Conservation (phyloP, 805 yeast genomes). For the Candida parachauliodes region DNA sequence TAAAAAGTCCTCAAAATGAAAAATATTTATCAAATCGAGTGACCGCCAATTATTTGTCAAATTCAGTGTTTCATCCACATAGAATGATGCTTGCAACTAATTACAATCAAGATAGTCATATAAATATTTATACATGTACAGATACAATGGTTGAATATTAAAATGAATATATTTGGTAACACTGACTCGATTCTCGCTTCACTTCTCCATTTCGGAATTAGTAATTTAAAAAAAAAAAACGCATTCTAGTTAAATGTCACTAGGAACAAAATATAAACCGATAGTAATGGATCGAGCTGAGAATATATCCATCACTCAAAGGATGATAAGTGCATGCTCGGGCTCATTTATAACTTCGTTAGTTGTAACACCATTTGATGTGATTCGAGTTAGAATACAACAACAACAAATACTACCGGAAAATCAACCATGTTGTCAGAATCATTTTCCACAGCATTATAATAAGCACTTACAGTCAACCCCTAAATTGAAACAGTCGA, state of each 20-base stretch:
- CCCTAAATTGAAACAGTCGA: conserved; percentile 33
- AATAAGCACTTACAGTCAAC: conserved; percentile 24
- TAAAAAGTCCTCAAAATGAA: conserved; percentile 49
- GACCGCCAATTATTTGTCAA: conserved; percentile 51
- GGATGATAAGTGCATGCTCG: conserved; percentile 76
- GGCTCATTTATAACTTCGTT: conserved; percentile 73
- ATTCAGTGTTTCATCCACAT: conserved; percentile 85
- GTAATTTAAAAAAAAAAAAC: too few species aligned
- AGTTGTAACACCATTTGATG: conserved; percentile 79
- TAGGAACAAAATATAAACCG: not conserved
- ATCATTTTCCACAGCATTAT: conserved; percentile 10
- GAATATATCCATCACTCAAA: conserved; percentile 49
- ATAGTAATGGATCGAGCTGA: conserved; percentile 6
- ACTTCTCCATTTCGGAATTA: conserved; percentile 5
- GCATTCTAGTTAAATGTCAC: not conserved
- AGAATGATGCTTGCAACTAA: conserved; percentile 88
- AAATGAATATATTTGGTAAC: not conserved
- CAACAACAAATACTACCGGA: conserved; percentile 62
- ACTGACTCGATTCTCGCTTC: conserved; percentile 4
- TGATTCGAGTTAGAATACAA: conserved; percentile 70
- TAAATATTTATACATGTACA: conserved; percentile 51
- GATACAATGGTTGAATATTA: conserved; percentile 36
- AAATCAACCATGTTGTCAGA: conserved; percentile 23
- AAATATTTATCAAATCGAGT: conserved; percentile 42
- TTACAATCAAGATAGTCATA: conserved; percentile 71